Evolutionary conservation across 2,329 filamentous ascomycete species (phyloP).

Genomic region (Colletotrichum siamense): DNA sequence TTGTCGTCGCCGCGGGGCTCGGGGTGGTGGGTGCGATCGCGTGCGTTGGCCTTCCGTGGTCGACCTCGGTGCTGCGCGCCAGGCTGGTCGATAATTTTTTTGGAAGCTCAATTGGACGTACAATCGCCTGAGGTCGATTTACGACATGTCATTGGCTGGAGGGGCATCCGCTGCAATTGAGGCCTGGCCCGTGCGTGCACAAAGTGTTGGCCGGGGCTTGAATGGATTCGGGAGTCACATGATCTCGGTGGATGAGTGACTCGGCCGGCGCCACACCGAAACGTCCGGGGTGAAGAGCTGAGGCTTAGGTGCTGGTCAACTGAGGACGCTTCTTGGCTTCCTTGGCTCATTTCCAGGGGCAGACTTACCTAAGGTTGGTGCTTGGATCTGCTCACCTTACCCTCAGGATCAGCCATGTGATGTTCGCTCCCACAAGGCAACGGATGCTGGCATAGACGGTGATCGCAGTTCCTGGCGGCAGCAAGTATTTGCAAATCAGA

Average conservation of each 20-base stretch:
- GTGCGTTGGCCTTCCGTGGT: constrained; percentile 3
- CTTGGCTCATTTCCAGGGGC: neutral
- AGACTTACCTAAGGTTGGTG: neutral
- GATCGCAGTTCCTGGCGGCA: neutral
- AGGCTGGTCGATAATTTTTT: constrained; percentile 24
- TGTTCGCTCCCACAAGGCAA: neutral
- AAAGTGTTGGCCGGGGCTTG: neutral
- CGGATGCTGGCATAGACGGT: neutral
- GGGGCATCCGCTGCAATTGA: neutral
- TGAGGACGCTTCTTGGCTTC: neutral
- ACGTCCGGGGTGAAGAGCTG: neutral
- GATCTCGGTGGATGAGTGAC: neutral
- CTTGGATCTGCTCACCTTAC: neutral
- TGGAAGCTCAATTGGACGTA: constrained; percentile 18
- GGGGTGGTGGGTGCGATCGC: constrained; percentile 2
- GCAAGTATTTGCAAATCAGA: neutral
- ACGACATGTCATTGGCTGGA: constrained; percentile 7
- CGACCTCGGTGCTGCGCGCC: constrained; percentile 16
- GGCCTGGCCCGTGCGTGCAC: neutral
- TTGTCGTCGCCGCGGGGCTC: neutral
- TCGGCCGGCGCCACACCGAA: neutral
- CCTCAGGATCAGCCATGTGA: neutral
- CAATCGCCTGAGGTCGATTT: neutral
- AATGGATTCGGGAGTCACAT: neutral
- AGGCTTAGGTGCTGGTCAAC: neutral